phyloP scores from a whole-genome alignment of 148 eudicot species.

The Gaultheria prostrata region DNA sequence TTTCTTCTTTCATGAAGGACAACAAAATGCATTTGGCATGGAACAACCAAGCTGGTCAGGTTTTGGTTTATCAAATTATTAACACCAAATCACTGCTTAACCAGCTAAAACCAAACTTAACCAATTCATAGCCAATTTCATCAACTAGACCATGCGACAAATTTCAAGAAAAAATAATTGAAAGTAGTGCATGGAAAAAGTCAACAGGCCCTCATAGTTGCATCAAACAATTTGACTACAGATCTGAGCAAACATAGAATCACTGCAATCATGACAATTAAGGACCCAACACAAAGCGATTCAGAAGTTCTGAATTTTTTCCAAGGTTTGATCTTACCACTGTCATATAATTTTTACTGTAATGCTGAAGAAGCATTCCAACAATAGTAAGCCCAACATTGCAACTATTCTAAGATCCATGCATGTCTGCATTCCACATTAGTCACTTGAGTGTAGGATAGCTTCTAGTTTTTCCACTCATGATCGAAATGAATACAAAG shows the following conservation, averaged over 20 bases:
- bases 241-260: not conserved
- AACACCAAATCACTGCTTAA: constrained; percentile 7
- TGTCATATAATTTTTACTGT: no score
- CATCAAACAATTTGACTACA: constrained; percentile 5
- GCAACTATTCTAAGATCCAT: not conserved
- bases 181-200: not conserved
- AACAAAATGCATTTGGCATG: not conserved
- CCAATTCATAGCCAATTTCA: not conserved
- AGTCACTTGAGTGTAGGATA: not conserved
- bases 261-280: not conserved
- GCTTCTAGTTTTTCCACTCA: not conserved
- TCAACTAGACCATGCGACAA: no score
- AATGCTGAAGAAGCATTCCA: not conserved
- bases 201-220: not conserved
- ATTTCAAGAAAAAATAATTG: not conserved
- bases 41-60: not conserved
- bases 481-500: not conserved
- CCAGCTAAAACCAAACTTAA: constrained; percentile 1
- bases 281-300: not conserved
- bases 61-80: not conserved
- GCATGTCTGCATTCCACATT: not conserved
- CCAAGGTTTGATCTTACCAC: not conserved
- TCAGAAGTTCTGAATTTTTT: not conserved
- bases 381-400: not conserved
- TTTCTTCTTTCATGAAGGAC: not conserved